phyloP scores from a whole-genome alignment of 108 stramenopile genomes.

The Mediolabrus comicus region DNA sequence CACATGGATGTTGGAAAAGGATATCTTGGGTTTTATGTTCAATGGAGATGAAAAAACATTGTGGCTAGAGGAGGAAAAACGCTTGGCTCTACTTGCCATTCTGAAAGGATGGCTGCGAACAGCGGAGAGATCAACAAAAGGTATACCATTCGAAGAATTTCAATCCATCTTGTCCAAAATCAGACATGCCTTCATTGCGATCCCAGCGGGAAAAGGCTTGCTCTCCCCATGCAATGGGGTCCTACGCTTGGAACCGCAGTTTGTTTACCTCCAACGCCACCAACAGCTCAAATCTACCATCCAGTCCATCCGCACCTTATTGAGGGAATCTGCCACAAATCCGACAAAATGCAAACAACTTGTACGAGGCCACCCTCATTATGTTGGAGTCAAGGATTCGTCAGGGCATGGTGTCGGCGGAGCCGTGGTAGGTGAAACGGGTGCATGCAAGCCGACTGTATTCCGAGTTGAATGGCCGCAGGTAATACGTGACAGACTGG shows the following conservation, averaged over 20 bases:
- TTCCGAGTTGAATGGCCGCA: constrained; percentile 33
- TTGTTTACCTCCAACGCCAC: background rate
- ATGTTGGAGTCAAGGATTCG: constrained; percentile 19
- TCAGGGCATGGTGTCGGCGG: constrained; percentile 38
- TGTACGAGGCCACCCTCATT: background rate
- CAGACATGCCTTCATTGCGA: background rate
- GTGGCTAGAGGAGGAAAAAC: constrained; percentile 4
- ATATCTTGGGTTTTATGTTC: constrained; percentile 38
- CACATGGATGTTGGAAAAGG: constrained; percentile 32
- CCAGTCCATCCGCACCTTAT: background rate
- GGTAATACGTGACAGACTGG: constrained; percentile 5
- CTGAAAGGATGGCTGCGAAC: background rate
- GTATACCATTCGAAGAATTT: constrained; percentile 6
- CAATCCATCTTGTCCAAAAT: background rate
- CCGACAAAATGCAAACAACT: constrained; percentile 10
- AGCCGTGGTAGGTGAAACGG: constrained; percentile 2
- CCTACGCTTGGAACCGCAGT: background rate
- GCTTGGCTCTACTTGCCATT: background rate
- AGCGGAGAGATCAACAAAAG: background rate
- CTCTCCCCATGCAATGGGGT: constrained; percentile 1
- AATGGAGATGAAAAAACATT: constrained; percentile 11
- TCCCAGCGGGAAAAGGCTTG: constrained; percentile 4
- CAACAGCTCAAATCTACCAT: background rate
- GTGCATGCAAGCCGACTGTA: background rate
- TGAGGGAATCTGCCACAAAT: background rate